Evolutionary conservation across 164 flowering plant genomes (phyloP), one percentile per base, ranked within the genome.

Genomic region (Cinnamomum micranthum): DNA sequence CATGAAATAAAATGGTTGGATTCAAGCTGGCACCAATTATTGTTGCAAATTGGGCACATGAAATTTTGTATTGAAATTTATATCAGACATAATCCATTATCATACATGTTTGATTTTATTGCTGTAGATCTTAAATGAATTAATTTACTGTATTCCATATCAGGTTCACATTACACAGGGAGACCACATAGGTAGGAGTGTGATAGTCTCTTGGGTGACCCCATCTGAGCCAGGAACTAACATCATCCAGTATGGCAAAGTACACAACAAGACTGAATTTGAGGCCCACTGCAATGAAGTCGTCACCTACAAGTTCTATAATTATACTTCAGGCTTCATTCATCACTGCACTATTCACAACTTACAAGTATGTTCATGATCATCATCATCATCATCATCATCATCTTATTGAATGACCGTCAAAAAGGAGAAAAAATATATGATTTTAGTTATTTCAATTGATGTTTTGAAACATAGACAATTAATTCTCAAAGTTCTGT

Each of bases 111-210:
- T 23, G 31, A n/a, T 10, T 10, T 12, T 24, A 64, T 24, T 64
- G 67, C 12, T 22, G 2, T 33, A 17, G 70, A 67, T 23, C 3
- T 13, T 13, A 67, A 13, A 13, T 28, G 19, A 4, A 14, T 17
- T 20, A 28, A 27, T 67, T 69, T 17, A 55, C 6, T 2, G 24
- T 68, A 11, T 64, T 77, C 24, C 12, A 25, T 47, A 66, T 28
- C 55, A 91, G 96, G 93, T 91, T 77, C 93, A 92, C 72, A 90
- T 92, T 52, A 92, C 95, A 59, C 97, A 91, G 88, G 95, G 95
- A 60, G 97, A 91, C 76, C 86, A 69, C 71, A 86, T 35, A 50
- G 95, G 95, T 52, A 88, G 70, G 63, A 91, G 81, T n/a, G 84
- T 93, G 75, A 90, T 93, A 23, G 79, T 93, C 31, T 93, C 97